Evolutionary conservation across 768 basidiomycete genomes (phyloP).

Genomic region (Amanita jacksonii): DNA sequence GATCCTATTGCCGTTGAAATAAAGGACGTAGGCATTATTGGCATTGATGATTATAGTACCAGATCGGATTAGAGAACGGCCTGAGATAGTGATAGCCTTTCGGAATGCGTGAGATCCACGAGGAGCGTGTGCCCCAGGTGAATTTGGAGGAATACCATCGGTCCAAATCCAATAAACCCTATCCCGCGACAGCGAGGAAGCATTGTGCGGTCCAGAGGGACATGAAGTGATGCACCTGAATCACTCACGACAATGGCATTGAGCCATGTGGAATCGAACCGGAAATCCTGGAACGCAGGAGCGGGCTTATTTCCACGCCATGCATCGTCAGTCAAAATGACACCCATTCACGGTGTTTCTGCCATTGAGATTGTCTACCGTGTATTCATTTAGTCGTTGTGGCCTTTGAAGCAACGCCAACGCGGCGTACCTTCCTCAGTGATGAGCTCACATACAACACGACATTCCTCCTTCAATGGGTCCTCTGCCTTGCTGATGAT

Average conservation of each 20-base stretch:
- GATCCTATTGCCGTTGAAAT: background rate
- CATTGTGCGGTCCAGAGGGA: slow-evolving; percentile 11
- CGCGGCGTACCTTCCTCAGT: slow-evolving; percentile 7
- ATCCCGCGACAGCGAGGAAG: slow-evolving; percentile 16
- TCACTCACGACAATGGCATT: slow-evolving; percentile 18
- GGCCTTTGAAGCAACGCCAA: too few species aligned
- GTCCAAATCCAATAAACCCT: slow-evolving; percentile 24
- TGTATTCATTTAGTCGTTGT: too few species aligned
- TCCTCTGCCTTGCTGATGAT: too few species aligned
- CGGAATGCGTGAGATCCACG: slow-evolving; percentile 7
- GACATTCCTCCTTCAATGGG: too few species aligned
- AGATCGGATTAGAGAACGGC: background rate
- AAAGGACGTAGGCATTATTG: too few species aligned
- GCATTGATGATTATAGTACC: too few species aligned
- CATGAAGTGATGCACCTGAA: too few species aligned
- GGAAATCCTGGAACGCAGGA: slow-evolving; percentile 22
- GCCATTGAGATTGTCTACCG: too few species aligned
- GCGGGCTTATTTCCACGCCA: slow-evolving; percentile 20
- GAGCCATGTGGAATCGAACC: slow-evolving; percentile 22
- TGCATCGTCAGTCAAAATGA: slow-evolving; percentile 20
- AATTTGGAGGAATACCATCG: slow-evolving; percentile 16
- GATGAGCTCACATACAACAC: too few species aligned
- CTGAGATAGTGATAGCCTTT: background rate
- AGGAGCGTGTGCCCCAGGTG: too few species aligned
- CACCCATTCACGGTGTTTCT: too few species aligned